Evolutionary conservation across 371 early-diverging fungal species (phyloP).

Genomic region (Thermomucor indicae-seudaticae): DNA sequence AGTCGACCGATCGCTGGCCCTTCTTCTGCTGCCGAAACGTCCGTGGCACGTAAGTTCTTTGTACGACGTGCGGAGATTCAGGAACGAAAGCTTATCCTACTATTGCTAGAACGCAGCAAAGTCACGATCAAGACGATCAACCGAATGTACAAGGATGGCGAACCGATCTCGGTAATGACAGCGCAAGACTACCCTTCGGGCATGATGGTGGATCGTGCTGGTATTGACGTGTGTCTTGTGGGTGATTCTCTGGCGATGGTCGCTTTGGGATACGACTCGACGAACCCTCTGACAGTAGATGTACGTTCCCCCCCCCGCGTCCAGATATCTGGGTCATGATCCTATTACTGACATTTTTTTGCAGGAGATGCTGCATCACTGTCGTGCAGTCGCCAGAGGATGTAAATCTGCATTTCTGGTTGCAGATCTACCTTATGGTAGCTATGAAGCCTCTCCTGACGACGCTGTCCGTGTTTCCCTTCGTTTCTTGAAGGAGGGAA

Average conservation of each 20-base stretch:
- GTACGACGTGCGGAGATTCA: background rate
- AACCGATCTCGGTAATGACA: slow-evolving; percentile 83
- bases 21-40: background rate
- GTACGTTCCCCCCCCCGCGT: too few relatives aligned
- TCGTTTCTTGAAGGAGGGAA: slow-evolving; percentile 82
- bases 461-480: slow-evolving; percentile 76
- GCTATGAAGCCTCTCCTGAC: slow-evolving; percentile 75
- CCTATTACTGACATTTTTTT: too few relatives aligned
- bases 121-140: slow-evolving; percentile 79
- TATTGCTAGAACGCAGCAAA: slow-evolving; percentile 52
- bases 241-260: slow-evolving; percentile 98
- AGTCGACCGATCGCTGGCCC: background rate
- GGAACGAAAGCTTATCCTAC: background rate
- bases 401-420: slow-evolving; percentile 72
- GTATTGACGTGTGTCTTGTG: slow-evolving; percentile 85
- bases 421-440: slow-evolving; percentile 91
- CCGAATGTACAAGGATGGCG: slow-evolving; percentile 63
- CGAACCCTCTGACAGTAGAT: slow-evolving; percentile 84
- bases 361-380: slow-evolving; percentile 97
- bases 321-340: too few relatives aligned
- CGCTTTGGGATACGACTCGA: slow-evolving; percentile 83
- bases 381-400: slow-evolving; percentile 85
- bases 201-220: slow-evolving; percentile 74
- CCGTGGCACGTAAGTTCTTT: slow-evolving; percentile 4
- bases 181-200: slow-evolving; percentile 91